Conservation (phyloP, 1,284 basidiomycete species). For the Bjerkandera adusta region DNA sequence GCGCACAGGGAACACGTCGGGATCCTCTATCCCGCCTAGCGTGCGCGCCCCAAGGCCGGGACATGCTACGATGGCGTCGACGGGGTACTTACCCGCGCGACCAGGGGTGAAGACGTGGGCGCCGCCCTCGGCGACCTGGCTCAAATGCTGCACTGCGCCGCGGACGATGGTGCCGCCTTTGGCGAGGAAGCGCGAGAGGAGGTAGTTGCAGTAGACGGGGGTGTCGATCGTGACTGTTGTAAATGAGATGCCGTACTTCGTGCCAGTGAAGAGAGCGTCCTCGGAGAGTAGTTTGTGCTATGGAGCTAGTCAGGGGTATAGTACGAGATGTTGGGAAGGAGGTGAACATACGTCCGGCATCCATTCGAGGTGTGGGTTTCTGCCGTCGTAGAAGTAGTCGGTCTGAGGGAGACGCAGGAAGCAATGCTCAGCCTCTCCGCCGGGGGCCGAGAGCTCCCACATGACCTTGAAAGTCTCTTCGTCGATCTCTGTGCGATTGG, state of each 20-base stretch:
- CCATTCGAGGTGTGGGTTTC: constrained; percentile 44
- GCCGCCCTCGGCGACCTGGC: constrained; percentile 63
- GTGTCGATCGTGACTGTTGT: constrained; percentile 69
- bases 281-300: constrained; percentile 51
- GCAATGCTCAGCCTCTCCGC: constrained; percentile 47
- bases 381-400: constrained; percentile 52
- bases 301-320: not conserved
- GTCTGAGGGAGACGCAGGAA: constrained; percentile 61
- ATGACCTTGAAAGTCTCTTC: constrained; percentile 68
- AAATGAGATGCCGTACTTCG: constrained; percentile 52
- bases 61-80: constrained; percentile 65
- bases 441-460: constrained; percentile 66
- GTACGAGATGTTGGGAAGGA: not conserved
- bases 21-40: constrained; percentile 46
- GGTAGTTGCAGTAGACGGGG: constrained; percentile 65
- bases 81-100: constrained; percentile 19
- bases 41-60: constrained; percentile 51
- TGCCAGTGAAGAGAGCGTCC: constrained; percentile 42
- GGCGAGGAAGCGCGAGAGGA: constrained; percentile 58
- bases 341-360: constrained; percentile 58
- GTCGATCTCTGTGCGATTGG: constrained; percentile 53
- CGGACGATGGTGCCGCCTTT: constrained; percentile 60
- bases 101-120: constrained; percentile 35
- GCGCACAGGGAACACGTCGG: constrained; percentile 46
- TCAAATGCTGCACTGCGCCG: constrained; percentile 66